These are phyloP conservation scores for Gremmenia infestans DNA, from an alignment of 2,329 filamentous ascomycete species.

Conservation along the genomic window DNA sequence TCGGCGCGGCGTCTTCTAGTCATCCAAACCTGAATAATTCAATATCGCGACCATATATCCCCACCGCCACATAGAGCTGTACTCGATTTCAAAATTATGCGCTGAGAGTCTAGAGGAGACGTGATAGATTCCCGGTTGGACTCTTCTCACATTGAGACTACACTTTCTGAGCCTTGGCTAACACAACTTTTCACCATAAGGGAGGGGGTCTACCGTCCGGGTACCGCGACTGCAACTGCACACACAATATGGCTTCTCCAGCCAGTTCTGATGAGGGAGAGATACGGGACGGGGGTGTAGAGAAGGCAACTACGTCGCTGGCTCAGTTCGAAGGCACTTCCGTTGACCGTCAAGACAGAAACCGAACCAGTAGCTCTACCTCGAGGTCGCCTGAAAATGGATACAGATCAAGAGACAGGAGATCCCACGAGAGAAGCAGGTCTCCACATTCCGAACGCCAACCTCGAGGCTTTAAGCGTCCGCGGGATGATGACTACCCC, in stretches of 20 bases:
- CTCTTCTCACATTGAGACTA: constrained; percentile 34
- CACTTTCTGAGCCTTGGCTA: constrained; percentile 33
- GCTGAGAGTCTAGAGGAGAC: constrained; percentile 28
- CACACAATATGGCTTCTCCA: constrained; percentile 41
- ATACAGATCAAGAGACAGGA: constrained; percentile 39
- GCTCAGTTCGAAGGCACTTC: constrained; percentile 68
- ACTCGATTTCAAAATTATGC: constrained; percentile 18
- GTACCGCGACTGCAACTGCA: constrained; percentile 12
- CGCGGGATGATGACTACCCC: constrained; percentile 56
- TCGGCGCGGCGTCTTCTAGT: not conserved
- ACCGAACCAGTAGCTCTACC: constrained; percentile 39
- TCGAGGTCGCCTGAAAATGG: constrained; percentile 38
- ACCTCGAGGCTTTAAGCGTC: constrained; percentile 58
- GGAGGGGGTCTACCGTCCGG: constrained; percentile 31
- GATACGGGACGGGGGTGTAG: constrained; percentile 69
- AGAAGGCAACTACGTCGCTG: constrained; percentile 90
- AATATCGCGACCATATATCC: not conserved
- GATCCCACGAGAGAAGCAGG: constrained; percentile 43
- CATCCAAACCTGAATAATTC: not conserved
- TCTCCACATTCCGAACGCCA: constrained; percentile 45
- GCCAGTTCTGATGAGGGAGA: constrained; percentile 81
- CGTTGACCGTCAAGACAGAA: constrained; percentile 93
- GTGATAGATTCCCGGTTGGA: constrained; percentile 35
- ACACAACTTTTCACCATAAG: constrained; percentile 30
- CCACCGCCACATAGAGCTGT: no score